Base-by-base conservation (phyloP, 495 filamentous ascomycete genomes). In the Penicillium flavigenum region DNA sequence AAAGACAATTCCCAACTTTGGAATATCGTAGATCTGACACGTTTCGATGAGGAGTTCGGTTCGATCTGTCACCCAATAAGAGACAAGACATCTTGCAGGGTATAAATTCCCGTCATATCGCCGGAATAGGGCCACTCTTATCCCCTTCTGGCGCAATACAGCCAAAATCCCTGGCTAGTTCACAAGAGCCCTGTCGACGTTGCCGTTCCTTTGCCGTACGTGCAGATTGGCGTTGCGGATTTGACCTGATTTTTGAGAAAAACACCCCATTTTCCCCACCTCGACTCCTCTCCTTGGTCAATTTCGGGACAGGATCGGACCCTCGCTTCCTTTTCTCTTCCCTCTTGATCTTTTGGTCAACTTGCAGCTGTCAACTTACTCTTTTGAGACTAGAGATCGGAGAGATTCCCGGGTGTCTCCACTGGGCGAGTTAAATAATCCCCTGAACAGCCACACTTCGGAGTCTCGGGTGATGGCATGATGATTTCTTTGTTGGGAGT, bases 351-450 rank as follows among this genome's bases (percentile, higher is more conserved):
- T 44, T 53, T 41, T 32, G 46, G 46, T 48, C 36, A 58, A 56
- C 22, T 39, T 60, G 61, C 64, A 70, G 66, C 69, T 70, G 69
- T 71, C 68, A 74, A 64, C 51, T 63, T 65, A 57, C 70, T 62
- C 24, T 16, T 68, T 69, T 58, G 44, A 62, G 65, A 52, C 51
- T 66, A 68, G 61, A 66, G 66, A 64, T 72, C 72, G 72, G 72
- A 63, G 61, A 57, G 67, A 69, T 71, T 71, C 63, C 58, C 60
- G 61, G 69, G 47, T 53, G 56, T 67, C 65, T 60, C 71, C 69
- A 71, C 67, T 57, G 65, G 64, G 60, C 59, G 63, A 38, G 59
- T 61, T 51, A 60, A 62, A 52, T 57, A 44, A 42, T 29, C 63
- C 47, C 62, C 65, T 47, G 53, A 55, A n/a, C 43, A 39, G 57